phyloP scores from a whole-genome alignment of 2,329 filamentous ascomycete species.

The Penicillium corylophilum region DNA sequence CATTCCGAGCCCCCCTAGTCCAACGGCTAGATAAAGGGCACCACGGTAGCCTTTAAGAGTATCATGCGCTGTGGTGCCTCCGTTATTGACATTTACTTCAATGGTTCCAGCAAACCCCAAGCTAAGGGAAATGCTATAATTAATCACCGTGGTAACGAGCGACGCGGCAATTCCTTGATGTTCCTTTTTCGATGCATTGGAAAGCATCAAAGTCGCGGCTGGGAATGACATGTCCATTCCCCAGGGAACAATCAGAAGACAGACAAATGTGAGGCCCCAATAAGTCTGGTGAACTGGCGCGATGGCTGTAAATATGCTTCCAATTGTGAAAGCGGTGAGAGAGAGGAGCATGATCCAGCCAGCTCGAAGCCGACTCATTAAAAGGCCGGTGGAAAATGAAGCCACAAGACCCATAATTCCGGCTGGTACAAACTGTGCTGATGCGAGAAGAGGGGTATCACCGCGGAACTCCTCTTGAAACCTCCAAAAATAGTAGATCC shows the following conservation, averaged over 20 bases:
- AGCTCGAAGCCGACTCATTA: constrained; percentile 25
- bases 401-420: constrained; percentile 32
- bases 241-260: constrained; percentile 58
- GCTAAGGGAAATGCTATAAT: constrained; percentile 66
- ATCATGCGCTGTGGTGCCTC: constrained; percentile 34
- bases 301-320: constrained; percentile 43
- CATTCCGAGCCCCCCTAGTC: constrained; percentile 32
- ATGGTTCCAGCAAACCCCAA: constrained; percentile 66
- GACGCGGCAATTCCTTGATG: constrained; percentile 55
- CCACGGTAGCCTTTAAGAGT: constrained; percentile 41
- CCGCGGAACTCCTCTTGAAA: constrained; percentile 27
- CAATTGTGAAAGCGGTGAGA: constrained; percentile 43
- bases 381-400: constrained; percentile 26
- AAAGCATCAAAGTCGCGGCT: constrained; percentile 60
- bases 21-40: constrained; percentile 44
- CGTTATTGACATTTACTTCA: constrained; percentile 50
- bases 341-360: constrained; percentile 27
- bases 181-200: constrained; percentile 49
- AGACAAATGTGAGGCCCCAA: constrained; percentile 64
- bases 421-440: constrained; percentile 33
- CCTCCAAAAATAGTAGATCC: constrained; percentile 43
- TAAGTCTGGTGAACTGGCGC: constrained; percentile 59
- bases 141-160: constrained; percentile 64
- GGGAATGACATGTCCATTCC: constrained; percentile 69
- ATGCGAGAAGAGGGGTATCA: constrained; percentile 26